Base-by-base conservation (phyloP, 2,329 filamentous ascomycete genomes). In the Didymella pinodella region DNA sequence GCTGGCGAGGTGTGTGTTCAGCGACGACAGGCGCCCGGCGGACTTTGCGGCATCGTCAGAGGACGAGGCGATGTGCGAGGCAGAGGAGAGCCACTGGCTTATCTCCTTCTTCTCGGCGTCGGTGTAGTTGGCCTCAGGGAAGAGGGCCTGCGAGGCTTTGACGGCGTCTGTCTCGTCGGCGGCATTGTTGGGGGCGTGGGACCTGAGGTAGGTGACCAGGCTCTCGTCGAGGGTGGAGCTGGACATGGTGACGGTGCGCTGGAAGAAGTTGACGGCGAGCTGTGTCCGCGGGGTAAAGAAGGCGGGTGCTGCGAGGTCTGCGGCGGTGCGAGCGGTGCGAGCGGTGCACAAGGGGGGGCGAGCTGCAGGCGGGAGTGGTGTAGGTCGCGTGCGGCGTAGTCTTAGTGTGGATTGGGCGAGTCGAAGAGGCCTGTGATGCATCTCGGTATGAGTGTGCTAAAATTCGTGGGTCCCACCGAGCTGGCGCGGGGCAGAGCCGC, bases 1-100 rank as follows among this genome's bases (percentile, higher is more conserved):
- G 66, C 90, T 91, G 57, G 92, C 89, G 62, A 98, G 88, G 81
- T 97, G 92, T 57, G 86, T 84, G 83, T 98, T 97, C 70, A 98
- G 86, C 54, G 88, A 86, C 58, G 89, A 86, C 64, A 97, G 86
- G 61, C 93, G 89, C 64, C 87, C 84, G 29, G 86, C 79, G 11
- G 82, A 77, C 62, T 86, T 84, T 14, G 80, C 76, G 49, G 83
- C 79, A 63, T 90, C 86, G 70, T 88, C 83, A 59, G 85, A 57
- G 31, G 84, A 75, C 32, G 82, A 79, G 72, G 86, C 86, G 73
- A 96, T 85, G 66, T 90, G 88, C 61, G 88, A 85, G 41, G 91
- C 87, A 45, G 90, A 91, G 73, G 87, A 88, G 74, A 94, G 85
- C 93, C 93, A 97, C 83, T 95, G 90, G 79, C 90, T 88, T 77